Conservation (phyloP, 1,284 basidiomycete species). For the Marasmius fiardii region DNA sequence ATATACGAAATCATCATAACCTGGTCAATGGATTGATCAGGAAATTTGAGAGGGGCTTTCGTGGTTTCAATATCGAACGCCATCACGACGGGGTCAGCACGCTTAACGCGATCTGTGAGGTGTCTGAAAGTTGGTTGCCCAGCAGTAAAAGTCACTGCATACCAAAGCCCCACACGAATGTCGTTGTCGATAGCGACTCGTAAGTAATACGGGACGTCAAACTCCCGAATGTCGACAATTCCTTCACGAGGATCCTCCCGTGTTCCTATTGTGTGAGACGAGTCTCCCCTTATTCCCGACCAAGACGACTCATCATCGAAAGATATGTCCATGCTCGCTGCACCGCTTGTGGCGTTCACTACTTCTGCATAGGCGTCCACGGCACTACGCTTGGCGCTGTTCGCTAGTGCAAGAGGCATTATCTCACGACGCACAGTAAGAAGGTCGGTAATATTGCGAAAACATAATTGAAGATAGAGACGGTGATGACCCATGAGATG, state of each 20-base stretch:
- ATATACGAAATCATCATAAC: slow-evolving; percentile 99
- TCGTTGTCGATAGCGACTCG: slow-evolving; percentile 99
- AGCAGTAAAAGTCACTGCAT: slow-evolving; percentile 80
- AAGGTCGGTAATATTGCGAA: slow-evolving; percentile 92
- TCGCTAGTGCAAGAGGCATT: slow-evolving; percentile 85
- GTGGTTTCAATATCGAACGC: slow-evolving; percentile 99
- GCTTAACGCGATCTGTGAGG: slow-evolving; percentile 88
- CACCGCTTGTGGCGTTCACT: slow-evolving; percentile 71
- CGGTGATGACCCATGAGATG: slow-evolving; percentile 92
- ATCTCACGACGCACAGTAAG: slow-evolving; percentile 87
- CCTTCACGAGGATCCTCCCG: slow-evolving; percentile 78
- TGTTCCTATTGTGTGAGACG: slow-evolving; percentile 4
- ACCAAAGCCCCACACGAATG: slow-evolving; percentile 97
- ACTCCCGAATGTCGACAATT: slow-evolving; percentile 94
- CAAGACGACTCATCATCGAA: slow-evolving; percentile 49
- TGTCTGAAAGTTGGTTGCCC: slow-evolving; percentile 78
- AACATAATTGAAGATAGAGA: slow-evolving; percentile 86
- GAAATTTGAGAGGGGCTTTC: slow-evolving; percentile 98
- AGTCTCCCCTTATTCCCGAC: neutral
- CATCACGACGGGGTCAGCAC: slow-evolving; percentile 99
- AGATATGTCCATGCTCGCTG: slow-evolving; percentile 58
- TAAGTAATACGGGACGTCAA: slow-evolving; percentile 96
- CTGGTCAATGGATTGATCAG: slow-evolving; percentile 93
- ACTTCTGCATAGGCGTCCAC: slow-evolving; percentile 99
- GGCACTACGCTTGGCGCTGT: slow-evolving; percentile 91